A percentile compares a stretch with the other conserved stretches of the same genome.
Evolutionary conservation across 1,284 basidiomycete genomes (phyloP).

Genomic region (Ustilago bromivora): DNA sequence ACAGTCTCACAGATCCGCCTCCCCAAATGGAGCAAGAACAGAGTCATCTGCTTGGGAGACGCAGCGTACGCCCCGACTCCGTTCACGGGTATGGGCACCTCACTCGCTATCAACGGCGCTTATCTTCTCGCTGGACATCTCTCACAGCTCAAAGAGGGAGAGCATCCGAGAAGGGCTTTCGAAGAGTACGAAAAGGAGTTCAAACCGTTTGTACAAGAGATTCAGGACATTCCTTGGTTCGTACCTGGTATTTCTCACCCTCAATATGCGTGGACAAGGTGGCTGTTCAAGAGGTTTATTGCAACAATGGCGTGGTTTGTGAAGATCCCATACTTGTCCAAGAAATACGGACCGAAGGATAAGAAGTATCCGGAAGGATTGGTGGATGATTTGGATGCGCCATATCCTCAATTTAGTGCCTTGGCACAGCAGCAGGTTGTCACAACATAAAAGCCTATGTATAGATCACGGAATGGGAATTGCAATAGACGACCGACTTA

Average conservation of each 20-base stretch:
- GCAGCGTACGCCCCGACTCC: constrained; percentile 55
- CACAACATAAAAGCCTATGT: background rate
- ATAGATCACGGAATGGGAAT: background rate
- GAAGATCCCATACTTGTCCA: constrained; percentile 11
- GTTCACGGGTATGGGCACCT: constrained; percentile 54
- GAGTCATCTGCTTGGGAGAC: constrained; percentile 55
- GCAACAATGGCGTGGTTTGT: constrained; percentile 1
- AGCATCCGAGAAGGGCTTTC: constrained; percentile 29
- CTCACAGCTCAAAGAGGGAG: constrained; percentile 15
- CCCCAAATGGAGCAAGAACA: constrained; percentile 34
- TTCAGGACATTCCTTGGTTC: constrained; percentile 39
- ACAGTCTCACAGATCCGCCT: constrained; percentile 50
- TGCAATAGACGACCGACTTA: background rate
- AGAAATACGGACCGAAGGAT: constrained; percentile 5
- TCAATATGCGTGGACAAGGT: constrained; percentile 7
- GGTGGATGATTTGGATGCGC: constrained; percentile 21
- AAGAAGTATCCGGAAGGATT: constrained; percentile 11
- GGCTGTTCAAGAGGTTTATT: constrained; percentile 18
- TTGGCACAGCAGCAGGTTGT: constrained; percentile 6
- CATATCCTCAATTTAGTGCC: constrained; percentile 16
- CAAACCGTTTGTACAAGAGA: constrained; percentile 43
- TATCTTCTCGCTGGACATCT: constrained; percentile 55
- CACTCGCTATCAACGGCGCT: constrained; percentile 43
- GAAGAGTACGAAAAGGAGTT: constrained; percentile 37
- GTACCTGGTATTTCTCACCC: constrained; percentile 36